Percentiles rank a stretch among this genome's conserved stretches.
phyloP scores from a whole-genome alignment of 176 grass and related monocot genomes.

The Juncus inflexus region DNA sequence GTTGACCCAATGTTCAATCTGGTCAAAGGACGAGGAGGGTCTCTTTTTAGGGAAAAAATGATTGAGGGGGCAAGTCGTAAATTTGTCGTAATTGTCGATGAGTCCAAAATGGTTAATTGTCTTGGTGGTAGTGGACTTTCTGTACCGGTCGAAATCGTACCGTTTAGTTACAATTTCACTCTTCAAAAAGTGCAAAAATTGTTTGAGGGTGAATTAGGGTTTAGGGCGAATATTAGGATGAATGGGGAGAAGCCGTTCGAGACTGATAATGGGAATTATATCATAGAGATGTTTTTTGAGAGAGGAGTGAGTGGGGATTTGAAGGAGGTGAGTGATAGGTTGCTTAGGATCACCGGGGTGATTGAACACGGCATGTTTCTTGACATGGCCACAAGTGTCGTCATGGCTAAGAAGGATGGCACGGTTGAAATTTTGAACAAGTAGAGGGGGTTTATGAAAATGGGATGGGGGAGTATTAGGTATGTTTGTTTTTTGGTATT shows the following conservation, averaged over 20 bases:
- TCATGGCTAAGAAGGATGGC: conserved; percentile 36
- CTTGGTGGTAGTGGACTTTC: conserved; percentile 44
- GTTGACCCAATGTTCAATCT: conserved; percentile 68
- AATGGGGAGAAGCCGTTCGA: conserved; percentile 18
- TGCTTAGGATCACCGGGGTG: conserved; percentile 33
- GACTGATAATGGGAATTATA: conserved; percentile 39
- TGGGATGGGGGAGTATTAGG: not conserved
- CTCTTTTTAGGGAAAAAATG: conserved; percentile 76
- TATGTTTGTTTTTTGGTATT: not conserved
- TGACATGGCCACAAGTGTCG: conserved; percentile 27
- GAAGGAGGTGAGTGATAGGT: conserved; percentile 25
- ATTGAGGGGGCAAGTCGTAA: conserved; percentile 47
- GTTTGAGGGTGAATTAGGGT: conserved; percentile 17
- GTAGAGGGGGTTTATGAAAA: not conserved
- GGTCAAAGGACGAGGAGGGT: conserved; percentile 71
- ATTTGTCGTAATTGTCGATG: conserved; percentile 78
- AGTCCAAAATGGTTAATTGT: conserved; percentile 56
- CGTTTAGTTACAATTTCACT: conserved; percentile 49
- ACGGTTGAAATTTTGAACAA: conserved; percentile 11
- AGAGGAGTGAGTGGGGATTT: conserved; percentile 24
- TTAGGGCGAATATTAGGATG: conserved; percentile 25
- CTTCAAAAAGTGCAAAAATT: conserved; percentile 19
- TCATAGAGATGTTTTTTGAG: conserved; percentile 41
- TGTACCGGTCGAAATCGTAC: conserved; percentile 67
- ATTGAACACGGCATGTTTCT: conserved; percentile 44